Base-by-base conservation (phyloP, 345 rosid species). In the Schrenkiella parvula region DNA sequence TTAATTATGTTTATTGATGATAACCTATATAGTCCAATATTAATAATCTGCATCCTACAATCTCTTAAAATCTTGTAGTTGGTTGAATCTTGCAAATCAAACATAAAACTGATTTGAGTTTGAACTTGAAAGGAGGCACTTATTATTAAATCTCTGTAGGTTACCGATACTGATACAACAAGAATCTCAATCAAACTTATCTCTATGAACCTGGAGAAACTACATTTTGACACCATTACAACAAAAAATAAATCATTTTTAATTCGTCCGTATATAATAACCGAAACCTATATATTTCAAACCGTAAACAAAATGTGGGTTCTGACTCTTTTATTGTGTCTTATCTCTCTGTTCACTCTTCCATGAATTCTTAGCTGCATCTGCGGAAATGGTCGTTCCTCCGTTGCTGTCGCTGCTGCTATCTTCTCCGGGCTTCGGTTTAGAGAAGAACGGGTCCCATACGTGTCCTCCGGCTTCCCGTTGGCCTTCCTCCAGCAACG, bases 391-490 rank as follows among this genome's bases (percentile, higher is more conserved):
- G 56, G 82, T 80, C n/a, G 79, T 37, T 46, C 82, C 90, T 21
- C 77, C 80, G 34, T 59, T 70, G 9, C 78, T 77, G 2, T 81
- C 87, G 19, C 34, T 43, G 64, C 74, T 68, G 43, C 74, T 63
- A 26, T 76, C 80, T 56, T 70, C 75, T 38, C 75, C 80, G 0
- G 75, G 75, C 82, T 92, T 92, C 1, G 96, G 96, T 65, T 89
- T 88, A 48, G 96, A 92, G 83, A 92, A 92, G 87, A 92, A 92
- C 0, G 96, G 96, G 58, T 92, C 98, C 98, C 98, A 92, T 21
- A 82, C 95, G 51, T 92, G 98, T 14, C 79, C 85, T 17, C 98
- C 96, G 0, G 78, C 95, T 62, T 87, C 86, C 2, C 95, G 78
- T 41, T 89, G 85, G 17, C 96, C 98, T 79, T 85, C 91, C 31